Conservation (phyloP, 139 green algal species). For the Volvox africanus region DNA sequence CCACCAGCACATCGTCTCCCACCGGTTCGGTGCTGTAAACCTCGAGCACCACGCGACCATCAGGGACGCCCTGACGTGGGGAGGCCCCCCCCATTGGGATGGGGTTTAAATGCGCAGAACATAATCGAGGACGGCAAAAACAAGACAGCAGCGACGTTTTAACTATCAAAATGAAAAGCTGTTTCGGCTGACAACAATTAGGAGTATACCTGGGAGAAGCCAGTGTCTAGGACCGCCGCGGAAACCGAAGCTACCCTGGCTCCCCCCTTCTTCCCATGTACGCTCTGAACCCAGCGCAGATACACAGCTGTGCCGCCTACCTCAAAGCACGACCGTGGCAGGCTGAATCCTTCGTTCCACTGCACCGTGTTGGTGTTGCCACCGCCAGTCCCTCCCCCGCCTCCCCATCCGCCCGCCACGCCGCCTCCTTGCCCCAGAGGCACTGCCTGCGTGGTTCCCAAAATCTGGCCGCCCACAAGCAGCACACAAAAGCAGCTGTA, state of each 20-base stretch:
- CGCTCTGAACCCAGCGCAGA: no score
- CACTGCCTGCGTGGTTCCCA: constrained; percentile 3
- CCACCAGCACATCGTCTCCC: constrained; percentile 41
- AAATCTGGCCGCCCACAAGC: not conserved
- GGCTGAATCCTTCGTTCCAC: constrained; percentile 49
- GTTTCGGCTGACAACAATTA: no score
- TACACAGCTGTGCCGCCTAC: not conserved
- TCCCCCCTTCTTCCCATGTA: no score
- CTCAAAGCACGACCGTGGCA: constrained; percentile 22
- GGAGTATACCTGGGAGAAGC: no score
- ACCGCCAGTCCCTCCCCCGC: not conserved
- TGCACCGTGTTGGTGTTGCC: not conserved
- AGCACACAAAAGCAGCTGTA: constrained; percentile 35
- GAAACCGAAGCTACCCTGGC: no score
- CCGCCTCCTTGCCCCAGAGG: not conserved
- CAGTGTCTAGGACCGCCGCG: no score
- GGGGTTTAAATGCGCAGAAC: no score
- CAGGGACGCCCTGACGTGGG: constrained; percentile 4
- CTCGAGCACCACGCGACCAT: constrained; percentile 6
- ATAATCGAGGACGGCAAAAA: no score
- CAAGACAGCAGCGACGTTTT: no score
- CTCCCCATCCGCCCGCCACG: not conserved
- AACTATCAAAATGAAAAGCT: no score
- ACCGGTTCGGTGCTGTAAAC: constrained; percentile 9
- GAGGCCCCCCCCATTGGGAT: no score